Evolutionary conservation across 108 stramenopile species (phyloP), one percentile per base, ranked within the genome.

Genomic region (Schizochytrium sp.): DNA sequence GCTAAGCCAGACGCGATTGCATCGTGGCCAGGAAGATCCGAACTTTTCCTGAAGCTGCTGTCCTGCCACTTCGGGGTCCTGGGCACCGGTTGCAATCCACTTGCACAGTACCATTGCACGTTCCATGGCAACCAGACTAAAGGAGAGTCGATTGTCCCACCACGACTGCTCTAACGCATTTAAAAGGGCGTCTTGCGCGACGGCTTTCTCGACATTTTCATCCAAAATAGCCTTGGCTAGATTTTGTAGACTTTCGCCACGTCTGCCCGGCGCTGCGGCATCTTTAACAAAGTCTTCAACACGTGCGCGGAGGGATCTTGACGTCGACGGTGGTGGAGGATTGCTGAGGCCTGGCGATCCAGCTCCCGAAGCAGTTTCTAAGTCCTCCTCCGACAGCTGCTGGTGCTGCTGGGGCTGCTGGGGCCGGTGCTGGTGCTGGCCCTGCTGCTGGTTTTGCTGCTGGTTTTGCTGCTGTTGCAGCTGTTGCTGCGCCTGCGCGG

Each of bases 1-100:
- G 51, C 51, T 83, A 6, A 83, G 76, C 76, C 76, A 83, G 48
- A 83, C 76, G 48, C 76, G 45, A 23, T 83, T 83, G 76, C 76
- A 83, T 2, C 76, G 25, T 0, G 63, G 63, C 63, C 63, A 69
- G 21, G 63, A 69, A 6, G 63, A 69, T 1, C 63, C 63, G 41
- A 69, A 69, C 1, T 69, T 6, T 6, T 69, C 63, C 18, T 10
- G 8, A 28, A 69, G 41, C 14, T 23, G 25, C 8, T 28, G 34
- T 41, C 34, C 41, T 6, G 25, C 63, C 8, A 41, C 41, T 23
- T 12, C 63, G 25, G 63, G 63, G 63, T 69, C 63, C 4, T 69
- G 14, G 41, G 34, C 63, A 10, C 63, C 63, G 21, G 25, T 8
- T 28, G 63, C 63, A 69, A 41, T 69, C 63, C 63, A 69, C 41